Evolutionary conservation across 495 filamentous ascomycete genomes (phyloP), one percentile per base, ranked within the genome.

Genomic region (Podospora australis): DNA sequence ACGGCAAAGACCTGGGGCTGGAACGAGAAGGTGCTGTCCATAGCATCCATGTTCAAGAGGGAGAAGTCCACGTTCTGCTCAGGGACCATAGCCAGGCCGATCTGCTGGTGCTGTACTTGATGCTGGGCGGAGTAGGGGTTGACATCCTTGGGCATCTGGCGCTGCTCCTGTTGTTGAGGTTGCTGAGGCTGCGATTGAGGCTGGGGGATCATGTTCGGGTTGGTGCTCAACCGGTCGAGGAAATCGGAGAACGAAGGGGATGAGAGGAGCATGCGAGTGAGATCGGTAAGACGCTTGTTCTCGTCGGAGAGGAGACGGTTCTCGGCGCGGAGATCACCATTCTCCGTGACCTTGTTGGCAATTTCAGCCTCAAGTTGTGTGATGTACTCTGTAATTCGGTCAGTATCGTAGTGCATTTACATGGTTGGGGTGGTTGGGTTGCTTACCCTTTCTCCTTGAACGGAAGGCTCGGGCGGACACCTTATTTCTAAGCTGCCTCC

Each of bases 401-500:
- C 78, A 88, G 79, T 42, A 28, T 24, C n/a, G n/a, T n/a, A n/a
- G n/a, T 24, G 16, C n/a, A 23, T 23, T n/a, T 16, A 44, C 24
- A 16, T 5, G 28, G 23, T 13, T 22, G 23, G 24, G 20, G 11
- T n/a, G 11, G 21, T 10, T 1, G 8, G 13, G 14, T 10, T 28
- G 28, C 79, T 72, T 80, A 96, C 92, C 91, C 74, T 99, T 99
- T 70, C 92, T 82, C 53, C 92, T 76, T 21, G 88, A 94, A 26
- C 92, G 84, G 80, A 99, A 99, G 32, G 90, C 90, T 47, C 92
- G 82, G 50, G 92, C 92, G 29, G 92, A 99, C 8, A 99, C 92
- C 69, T 99, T 99, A 75, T 99, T 99, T 35, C 92, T 80, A 4
- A 99, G 70, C 66, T 97, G 92, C 29, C 92, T 81, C 30, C 92